A percentile compares a stretch with the other conserved stretches of the same genome.
Evolutionary conservation across 2,329 filamentous ascomycete genomes (phyloP).

Genomic region (Fusarium pseudograminearum): DNA sequence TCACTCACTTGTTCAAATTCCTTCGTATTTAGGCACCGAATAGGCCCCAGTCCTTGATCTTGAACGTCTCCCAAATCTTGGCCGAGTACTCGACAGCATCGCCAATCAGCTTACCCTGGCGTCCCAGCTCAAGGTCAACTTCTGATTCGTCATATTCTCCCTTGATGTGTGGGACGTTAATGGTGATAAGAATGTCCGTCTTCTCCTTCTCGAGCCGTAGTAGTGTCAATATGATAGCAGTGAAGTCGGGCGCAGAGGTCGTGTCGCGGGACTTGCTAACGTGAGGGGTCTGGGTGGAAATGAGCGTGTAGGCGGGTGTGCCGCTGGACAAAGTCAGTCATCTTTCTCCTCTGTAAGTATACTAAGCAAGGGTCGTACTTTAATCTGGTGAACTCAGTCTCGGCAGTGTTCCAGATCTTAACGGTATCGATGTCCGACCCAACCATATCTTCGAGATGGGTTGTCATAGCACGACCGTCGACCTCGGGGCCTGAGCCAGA

Average conservation of each 20-base stretch:
- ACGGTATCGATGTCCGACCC: slow-evolving; percentile 72
- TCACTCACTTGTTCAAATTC: not conserved
- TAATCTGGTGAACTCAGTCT: slow-evolving; percentile 68
- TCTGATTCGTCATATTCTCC: slow-evolving; percentile 80
- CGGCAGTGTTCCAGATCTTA: slow-evolving; percentile 74
- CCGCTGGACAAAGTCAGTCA: slow-evolving; percentile 48
- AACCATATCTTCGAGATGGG: slow-evolving; percentile 77
- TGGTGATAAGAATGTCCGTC: slow-evolving; percentile 85
- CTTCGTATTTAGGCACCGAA: slow-evolving; percentile 62
- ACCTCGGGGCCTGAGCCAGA: slow-evolving; percentile 67
- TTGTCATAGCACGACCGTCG: slow-evolving; percentile 77
- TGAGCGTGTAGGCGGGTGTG: slow-evolving; percentile 75
- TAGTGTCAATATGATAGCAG: slow-evolving; percentile 81
- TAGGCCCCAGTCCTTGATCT: slow-evolving; percentile 83
- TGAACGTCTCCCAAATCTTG: slow-evolving; percentile 77
- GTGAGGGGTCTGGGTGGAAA: slow-evolving; percentile 70
- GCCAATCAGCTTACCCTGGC: slow-evolving; percentile 75
- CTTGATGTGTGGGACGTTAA: slow-evolving; percentile 88
- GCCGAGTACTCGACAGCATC: slow-evolving; percentile 75
- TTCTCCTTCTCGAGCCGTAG: slow-evolving; percentile 79
- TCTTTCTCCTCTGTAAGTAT: not conserved
- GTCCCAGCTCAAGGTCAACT: slow-evolving; percentile 74
- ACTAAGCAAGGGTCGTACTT: slow-evolving; percentile 56
- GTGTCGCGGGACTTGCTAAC: slow-evolving; percentile 51
- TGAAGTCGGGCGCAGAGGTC: slow-evolving; percentile 68